A percentile compares a stretch with the other conserved stretches of the same genome.
Conservation (phyloP, 192 early-diverging fungal genomes). For the Ramicandelaber brevisporus region DNA sequence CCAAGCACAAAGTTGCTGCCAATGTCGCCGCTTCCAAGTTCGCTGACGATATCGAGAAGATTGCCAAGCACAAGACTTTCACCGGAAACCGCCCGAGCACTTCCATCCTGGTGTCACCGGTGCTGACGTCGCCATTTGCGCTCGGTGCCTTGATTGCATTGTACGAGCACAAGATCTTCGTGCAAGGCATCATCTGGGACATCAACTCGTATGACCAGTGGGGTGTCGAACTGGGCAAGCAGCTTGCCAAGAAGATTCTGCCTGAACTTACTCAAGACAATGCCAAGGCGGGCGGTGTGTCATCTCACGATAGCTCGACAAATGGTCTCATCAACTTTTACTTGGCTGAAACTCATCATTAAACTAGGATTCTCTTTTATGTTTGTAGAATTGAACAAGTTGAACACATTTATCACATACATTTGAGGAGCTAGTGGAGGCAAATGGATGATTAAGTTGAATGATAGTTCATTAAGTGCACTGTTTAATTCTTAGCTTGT, state of each 20-base stretch:
- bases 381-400: too few relatives aligned
- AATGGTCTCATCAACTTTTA: slow-evolving; percentile 95
- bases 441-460: too few relatives aligned
- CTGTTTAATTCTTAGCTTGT: too few relatives aligned
- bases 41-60: slow-evolving; percentile 22
- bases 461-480: too few relatives aligned
- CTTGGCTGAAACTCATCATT: too few relatives aligned
- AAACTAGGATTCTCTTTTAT: too few relatives aligned
- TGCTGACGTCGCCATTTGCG: slow-evolving; percentile 69
- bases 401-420: too few relatives aligned
- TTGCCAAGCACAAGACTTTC: slow-evolving; percentile 93
- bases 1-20: too few relatives aligned
- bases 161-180: slow-evolving; percentile 99
- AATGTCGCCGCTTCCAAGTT: slow-evolving; percentile 10
- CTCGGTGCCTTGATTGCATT: slow-evolving; percentile 83
- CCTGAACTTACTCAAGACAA: slow-evolving; percentile 43
- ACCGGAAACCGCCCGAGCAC: slow-evolving; percentile 93
- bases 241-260: slow-evolving; percentile 87
- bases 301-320: slow-evolving; percentile 72
- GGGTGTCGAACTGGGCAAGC: slow-evolving; percentile 95
- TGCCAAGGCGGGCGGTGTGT: slow-evolving; percentile 15
- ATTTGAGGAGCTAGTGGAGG: too few relatives aligned
- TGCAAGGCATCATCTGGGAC: slow-evolving; percentile 91
- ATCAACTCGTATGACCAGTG: slow-evolving; percentile 96
- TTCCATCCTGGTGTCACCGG: slow-evolving; percentile 71